These are phyloP conservation scores for Fusarium sp. DNA, from an alignment of 2,329 filamentous ascomycete genomes.

Conservation along the genomic window DNA sequence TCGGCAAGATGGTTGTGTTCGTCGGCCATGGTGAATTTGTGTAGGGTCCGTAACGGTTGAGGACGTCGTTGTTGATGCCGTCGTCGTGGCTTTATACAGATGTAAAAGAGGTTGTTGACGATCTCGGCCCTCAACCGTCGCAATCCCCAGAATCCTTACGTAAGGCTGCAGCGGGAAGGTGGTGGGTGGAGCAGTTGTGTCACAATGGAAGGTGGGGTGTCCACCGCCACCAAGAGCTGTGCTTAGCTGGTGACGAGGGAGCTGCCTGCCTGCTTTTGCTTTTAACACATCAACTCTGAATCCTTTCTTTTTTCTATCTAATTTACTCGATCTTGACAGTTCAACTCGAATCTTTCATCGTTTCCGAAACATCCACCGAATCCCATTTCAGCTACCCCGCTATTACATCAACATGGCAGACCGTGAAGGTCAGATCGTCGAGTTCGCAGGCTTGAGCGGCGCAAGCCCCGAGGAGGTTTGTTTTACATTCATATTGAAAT, in stretches of 20 bases:
- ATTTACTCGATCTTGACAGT: background rate
- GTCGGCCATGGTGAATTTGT: constrained; percentile 60
- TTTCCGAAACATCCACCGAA: background rate
- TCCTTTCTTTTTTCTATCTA: background rate
- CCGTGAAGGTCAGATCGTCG: constrained; percentile 43
- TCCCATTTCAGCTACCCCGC: constrained; percentile 36
- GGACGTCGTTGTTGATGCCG: background rate
- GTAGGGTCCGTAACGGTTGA: too few species aligned
- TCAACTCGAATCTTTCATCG: too few species aligned
- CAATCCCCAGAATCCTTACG: constrained; percentile 41
- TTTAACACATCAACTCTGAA: background rate
- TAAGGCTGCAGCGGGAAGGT: constrained; percentile 39
- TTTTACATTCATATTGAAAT: rapidly evolving
- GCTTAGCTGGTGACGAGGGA: constrained; percentile 46
- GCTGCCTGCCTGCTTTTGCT: constrained; percentile 41
- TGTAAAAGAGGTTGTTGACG: constrained; percentile 39
- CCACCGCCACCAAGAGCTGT: constrained; percentile 44
- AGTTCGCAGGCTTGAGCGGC: constrained; percentile 46
- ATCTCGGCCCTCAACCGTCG: constrained; percentile 29
- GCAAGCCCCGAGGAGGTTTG: constrained; percentile 46
- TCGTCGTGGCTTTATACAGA: background rate
- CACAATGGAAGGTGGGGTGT: constrained; percentile 33
- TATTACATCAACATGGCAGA: constrained; percentile 47
- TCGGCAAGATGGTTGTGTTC: constrained; percentile 70
- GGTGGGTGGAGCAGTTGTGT: constrained; percentile 45